A percentile compares a stretch with the other conserved stretches of the same genome.
Conservation (phyloP, 345 rosid species). For the Alliaria petiolata region DNA sequence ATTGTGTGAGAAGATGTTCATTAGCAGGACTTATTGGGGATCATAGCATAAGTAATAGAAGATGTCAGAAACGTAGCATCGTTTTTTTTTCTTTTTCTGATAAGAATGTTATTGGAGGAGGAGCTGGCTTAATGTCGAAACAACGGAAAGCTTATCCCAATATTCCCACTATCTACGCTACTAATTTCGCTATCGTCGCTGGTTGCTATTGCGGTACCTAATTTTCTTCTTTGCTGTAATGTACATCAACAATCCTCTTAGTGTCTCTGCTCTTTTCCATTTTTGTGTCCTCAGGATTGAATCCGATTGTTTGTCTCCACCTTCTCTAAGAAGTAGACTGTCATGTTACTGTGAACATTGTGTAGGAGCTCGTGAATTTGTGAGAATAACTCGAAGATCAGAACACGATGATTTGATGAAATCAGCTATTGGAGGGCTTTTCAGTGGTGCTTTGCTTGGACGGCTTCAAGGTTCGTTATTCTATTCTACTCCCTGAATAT, state of each 20-base stretch:
- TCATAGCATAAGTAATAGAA: not conserved
- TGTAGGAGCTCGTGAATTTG: slow-evolving; percentile 79
- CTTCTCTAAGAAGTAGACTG: not conserved
- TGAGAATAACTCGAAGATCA: slow-evolving; percentile 58
- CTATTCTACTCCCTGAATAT: not conserved
- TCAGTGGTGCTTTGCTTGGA: no score
- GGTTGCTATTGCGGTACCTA: slow-evolving; percentile 75
- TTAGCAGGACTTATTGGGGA: not conserved
- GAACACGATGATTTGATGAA: slow-evolving; percentile 66
- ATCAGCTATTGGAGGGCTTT: slow-evolving; percentile 37
- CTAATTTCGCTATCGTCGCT: slow-evolving; percentile 64
- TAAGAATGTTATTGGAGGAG: slow-evolving; percentile 49
- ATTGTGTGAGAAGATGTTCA: not conserved
- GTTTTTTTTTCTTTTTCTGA: not conserved
- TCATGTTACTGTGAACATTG: not conserved
- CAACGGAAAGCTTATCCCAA: slow-evolving; percentile 56
- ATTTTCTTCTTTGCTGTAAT: not conserved
- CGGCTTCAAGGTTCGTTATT: no score
- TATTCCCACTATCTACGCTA: slow-evolving; percentile 57
- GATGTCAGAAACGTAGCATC: not conserved
- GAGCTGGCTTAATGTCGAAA: slow-evolving; percentile 63
- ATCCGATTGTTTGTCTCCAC: no score
- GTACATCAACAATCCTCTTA: not conserved
- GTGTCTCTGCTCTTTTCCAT: no score
- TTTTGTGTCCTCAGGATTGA: not conserved